phyloP scores from a whole-genome alignment of 495 filamentous ascomycete genomes.

The Xylaria curta region DNA sequence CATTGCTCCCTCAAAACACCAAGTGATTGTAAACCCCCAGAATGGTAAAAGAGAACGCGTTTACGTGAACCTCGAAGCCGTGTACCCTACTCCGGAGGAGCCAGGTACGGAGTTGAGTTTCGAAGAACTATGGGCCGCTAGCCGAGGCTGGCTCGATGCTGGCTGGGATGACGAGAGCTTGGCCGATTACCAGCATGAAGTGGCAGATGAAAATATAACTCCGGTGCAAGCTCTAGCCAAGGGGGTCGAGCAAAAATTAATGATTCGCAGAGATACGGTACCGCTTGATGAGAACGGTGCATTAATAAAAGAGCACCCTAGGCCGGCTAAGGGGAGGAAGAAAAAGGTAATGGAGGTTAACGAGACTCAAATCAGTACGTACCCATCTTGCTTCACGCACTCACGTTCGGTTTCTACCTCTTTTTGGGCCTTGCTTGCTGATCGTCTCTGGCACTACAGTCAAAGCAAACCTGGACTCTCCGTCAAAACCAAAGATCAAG shows the following conservation, averaged over 20 bases:
- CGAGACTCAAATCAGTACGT: conserved; percentile 84
- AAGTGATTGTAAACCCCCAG: conserved; percentile 76
- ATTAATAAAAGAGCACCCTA: conserved; percentile 41
- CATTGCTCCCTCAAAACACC: conserved; percentile 62
- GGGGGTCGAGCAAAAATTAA: conserved; percentile 48
- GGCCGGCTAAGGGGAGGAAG: conserved; percentile 54
- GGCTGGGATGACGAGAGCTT: conserved; percentile 67
- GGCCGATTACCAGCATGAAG: conserved; percentile 11
- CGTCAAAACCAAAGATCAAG: conserved; percentile 78
- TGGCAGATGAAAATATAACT: conserved; percentile 34
- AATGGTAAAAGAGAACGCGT: conserved; percentile 82
- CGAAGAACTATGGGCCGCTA: conserved; percentile 85
- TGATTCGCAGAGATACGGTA: conserved; percentile 52
- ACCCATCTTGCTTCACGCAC: background rate
- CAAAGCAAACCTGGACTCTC: conserved; percentile 90
- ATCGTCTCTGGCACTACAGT: conserved; percentile 54
- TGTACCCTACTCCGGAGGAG: conserved; percentile 80
- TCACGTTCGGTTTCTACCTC: background rate
- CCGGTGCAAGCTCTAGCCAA: conserved; percentile 36
- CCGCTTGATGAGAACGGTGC: conserved; percentile 61
- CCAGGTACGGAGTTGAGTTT: conserved; percentile 77
- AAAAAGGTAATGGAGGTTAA: conserved; percentile 80
- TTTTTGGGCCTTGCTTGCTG: conserved; percentile 19
- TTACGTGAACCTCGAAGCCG: conserved; percentile 80
- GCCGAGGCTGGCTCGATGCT: conserved; percentile 76